Percentiles rank a stretch among this genome's conserved stretches.
These are phyloP conservation scores for Taiozyma sp. DNA, from an alignment of 1,139 yeast genomes.

Conservation along the genomic window DNA sequence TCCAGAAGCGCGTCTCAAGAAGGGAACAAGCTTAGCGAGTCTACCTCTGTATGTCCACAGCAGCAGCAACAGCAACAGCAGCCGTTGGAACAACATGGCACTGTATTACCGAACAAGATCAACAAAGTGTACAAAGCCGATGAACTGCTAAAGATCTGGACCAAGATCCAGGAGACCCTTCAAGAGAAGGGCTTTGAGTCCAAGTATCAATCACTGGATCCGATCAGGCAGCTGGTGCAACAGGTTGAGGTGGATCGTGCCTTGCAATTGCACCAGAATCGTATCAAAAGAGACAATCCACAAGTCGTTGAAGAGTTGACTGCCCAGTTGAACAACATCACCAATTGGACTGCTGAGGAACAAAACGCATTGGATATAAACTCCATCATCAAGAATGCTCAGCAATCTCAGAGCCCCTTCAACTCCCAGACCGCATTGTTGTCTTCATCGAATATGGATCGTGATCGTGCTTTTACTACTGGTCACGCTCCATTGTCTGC, in stretches of 20 bases:
- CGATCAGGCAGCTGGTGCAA: constrained; percentile 24
- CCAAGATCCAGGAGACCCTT: constrained; percentile 34
- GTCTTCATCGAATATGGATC: neutral
- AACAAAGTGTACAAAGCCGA: constrained; percentile 37
- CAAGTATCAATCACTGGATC: constrained; percentile 26
- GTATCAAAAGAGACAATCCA: constrained; percentile 2
- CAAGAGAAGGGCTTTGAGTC: constrained; percentile 25
- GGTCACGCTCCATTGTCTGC: constrained; percentile 9
- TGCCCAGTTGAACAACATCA: constrained; percentile 12
- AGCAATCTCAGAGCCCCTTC: constrained; percentile 2
- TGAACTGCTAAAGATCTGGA: constrained; percentile 53
- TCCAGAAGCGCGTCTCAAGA: constrained; percentile 12
- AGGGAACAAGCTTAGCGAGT: neutral
- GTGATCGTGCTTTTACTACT: neutral
- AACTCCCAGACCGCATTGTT: neutral
- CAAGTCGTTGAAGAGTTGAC: constrained; percentile 4
- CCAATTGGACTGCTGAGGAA: constrained; percentile 20
- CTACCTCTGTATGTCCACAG: neutral
- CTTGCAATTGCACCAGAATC: constrained; percentile 18
- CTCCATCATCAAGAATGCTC: constrained; percentile 18
- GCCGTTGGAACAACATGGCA: neutral
- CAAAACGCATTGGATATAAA: constrained; percentile 20
- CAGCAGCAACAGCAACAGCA: constrained; percentile 7
- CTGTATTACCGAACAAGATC: neutral
- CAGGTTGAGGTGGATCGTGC: constrained; percentile 32